Evolutionary conservation across 2,329 filamentous ascomycete genomes (phyloP).

Genomic region (Pseudogymnoascus sp.): DNA sequence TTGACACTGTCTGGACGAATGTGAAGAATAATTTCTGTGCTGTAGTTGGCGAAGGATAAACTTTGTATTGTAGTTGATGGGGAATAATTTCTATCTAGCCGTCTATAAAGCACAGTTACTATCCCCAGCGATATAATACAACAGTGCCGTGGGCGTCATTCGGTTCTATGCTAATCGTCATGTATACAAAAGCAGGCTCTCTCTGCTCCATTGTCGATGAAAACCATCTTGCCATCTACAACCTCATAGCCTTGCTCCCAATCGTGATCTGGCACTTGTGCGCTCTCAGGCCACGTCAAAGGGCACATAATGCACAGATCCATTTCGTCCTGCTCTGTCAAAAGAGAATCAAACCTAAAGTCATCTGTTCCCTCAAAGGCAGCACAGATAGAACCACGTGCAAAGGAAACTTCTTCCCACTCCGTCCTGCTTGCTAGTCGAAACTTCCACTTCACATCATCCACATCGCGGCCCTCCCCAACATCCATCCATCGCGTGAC

Average conservation of each 20-base stretch:
- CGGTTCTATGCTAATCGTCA: no score
- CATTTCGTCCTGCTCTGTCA: conserved; percentile 12
- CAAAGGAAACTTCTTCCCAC: neutral
- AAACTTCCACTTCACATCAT: conserved; percentile 12
- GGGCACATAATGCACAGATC: conserved; percentile 8
- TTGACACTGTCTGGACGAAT: neutral
- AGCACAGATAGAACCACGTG: conserved; percentile 14
- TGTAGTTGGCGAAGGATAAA: neutral
- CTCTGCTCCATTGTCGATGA: no score
- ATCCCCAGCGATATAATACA: neutral
- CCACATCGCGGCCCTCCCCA: conserved; percentile 10
- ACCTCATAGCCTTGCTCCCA: neutral
- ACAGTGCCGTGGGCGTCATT: neutral
- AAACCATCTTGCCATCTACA: neutral
- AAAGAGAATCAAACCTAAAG: conserved; percentile 15
- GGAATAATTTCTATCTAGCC: neutral
- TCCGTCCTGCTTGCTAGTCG: neutral
- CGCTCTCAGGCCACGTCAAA: conserved; percentile 10
- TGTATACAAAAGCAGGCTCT: no score
- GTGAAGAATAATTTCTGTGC: neutral
- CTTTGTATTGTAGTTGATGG: neutral
- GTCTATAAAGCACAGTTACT: neutral
- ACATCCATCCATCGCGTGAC: conserved; percentile 17
- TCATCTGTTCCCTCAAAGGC: conserved; percentile 12
- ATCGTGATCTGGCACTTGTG: neutral